Conservation (phyloP, 345 rosid species). For the Eucalyptus paniculata region DNA sequence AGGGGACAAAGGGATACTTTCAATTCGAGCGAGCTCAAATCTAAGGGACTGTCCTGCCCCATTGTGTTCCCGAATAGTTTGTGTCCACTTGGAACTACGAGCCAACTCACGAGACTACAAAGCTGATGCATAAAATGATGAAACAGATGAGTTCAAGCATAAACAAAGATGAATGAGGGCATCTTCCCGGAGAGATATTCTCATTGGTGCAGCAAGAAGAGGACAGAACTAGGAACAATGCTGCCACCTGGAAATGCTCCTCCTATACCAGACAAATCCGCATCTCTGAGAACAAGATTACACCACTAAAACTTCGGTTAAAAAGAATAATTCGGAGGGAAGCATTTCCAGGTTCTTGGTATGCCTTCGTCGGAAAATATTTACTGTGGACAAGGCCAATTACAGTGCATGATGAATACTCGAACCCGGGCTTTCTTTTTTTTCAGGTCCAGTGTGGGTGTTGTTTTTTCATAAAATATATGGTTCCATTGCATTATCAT, state of each 20-base stretch:
- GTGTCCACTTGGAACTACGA: not conserved
- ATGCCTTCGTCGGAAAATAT: not conserved
- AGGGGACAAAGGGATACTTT: not conserved
- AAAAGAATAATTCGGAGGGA: not conserved
- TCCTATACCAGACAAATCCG: not conserved
- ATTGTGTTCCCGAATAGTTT: not conserved
- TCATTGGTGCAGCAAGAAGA: not conserved
- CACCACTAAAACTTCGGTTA: not conserved
- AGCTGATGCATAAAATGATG: not conserved
- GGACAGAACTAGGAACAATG: not conserved
- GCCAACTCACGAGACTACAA: not conserved
- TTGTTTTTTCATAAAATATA: not conserved
- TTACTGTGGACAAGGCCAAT: not conserved
- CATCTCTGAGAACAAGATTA: not conserved
- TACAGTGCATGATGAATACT: not conserved
- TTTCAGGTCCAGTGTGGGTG: not conserved
- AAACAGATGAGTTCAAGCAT: not conserved
- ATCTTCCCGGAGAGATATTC: not conserved
- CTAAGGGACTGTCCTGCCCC: not conserved
- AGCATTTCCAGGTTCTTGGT: not conserved
- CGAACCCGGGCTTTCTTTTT: not conserved
- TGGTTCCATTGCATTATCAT: not conserved
- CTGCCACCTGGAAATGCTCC: not conserved
- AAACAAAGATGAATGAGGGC: not conserved
- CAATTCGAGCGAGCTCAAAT: not conserved